These are phyloP conservation scores for Dryas drummondii DNA, from an alignment of 306 rosid species.

Conservation along the genomic window DNA sequence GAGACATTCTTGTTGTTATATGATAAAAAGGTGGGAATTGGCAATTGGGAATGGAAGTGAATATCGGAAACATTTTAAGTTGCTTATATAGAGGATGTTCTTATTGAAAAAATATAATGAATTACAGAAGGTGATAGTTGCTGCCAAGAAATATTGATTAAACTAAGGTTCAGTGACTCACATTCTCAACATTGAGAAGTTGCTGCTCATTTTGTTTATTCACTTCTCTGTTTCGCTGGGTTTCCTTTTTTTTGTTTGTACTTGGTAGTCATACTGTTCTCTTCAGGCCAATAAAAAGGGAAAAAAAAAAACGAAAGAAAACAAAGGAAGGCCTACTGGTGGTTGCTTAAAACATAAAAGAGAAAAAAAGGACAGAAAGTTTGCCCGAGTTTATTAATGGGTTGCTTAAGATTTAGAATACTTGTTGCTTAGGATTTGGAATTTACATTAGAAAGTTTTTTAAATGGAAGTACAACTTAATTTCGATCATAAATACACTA, in stretches of 20 bases:
- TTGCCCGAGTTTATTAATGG: too few relatives aligned
- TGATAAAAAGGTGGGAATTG: not conserved
- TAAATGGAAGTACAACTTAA: too few relatives aligned
- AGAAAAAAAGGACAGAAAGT: not conserved
- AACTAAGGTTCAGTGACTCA: not conserved
- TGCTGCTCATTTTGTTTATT: not conserved
- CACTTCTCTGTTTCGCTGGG: too few relatives aligned
- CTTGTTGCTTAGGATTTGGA: too few relatives aligned
- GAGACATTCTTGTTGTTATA: constrained; percentile 12
- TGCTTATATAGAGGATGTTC: not conserved
- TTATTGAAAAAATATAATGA: too few relatives aligned
- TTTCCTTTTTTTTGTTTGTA: not conserved
- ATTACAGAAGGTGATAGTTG: too few relatives aligned
- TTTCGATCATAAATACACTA: too few relatives aligned
- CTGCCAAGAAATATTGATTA: too few relatives aligned
- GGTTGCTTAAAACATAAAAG: not conserved
- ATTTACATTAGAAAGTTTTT: too few relatives aligned
- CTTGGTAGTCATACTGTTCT: not conserved
- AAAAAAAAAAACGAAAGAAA: too few relatives aligned
- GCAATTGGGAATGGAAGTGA: not conserved
- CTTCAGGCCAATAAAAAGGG: too few relatives aligned
- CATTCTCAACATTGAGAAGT: not conserved
- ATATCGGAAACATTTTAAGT: not conserved
- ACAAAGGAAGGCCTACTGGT: not conserved
- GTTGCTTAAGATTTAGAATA: too few relatives aligned